phyloP scores from a whole-genome alignment of 345 rosid genomes.

The Theobroma cacao region DNA sequence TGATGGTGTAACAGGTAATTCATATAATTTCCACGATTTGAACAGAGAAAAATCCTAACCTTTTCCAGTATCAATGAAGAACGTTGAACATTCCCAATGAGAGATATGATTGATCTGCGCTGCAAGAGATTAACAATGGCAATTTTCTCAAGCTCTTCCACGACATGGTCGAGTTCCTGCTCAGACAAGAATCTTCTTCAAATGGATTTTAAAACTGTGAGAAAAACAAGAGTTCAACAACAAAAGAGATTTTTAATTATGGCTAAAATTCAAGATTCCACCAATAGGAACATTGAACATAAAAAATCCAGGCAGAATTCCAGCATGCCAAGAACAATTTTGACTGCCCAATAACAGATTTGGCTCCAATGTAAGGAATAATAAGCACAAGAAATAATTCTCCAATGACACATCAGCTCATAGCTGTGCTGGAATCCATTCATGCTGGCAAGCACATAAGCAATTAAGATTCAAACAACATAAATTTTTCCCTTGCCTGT shows the following conservation, averaged over 20 bases:
- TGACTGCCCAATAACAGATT: background rate
- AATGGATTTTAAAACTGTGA: background rate
- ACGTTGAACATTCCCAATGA: conserved; percentile 82
- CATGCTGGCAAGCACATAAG: background rate
- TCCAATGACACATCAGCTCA: background rate
- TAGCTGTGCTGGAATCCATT: background rate
- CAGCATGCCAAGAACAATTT: background rate
- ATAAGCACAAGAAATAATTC: background rate
- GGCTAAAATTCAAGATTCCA: background rate
- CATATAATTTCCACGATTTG: background rate
- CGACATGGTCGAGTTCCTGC: conserved; percentile 91
- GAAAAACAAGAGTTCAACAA: background rate
- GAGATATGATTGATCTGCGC: conserved; percentile 82
- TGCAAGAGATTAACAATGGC: conserved; percentile 82
- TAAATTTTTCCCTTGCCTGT: conserved; percentile 48
- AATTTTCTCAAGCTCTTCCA: conserved; percentile 94
- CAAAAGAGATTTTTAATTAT: background rate
- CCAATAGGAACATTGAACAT: background rate
- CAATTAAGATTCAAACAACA: background rate
- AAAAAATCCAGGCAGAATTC: background rate
- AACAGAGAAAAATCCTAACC: conserved; percentile 32
- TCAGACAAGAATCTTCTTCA: background rate
- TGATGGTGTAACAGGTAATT: background rate
- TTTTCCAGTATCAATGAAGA: conserved; percentile 90
- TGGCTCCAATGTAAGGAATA: background rate